Base-by-base conservation (phyloP, 2,329 filamentous ascomycete species). In the Phoma sp. region DNA sequence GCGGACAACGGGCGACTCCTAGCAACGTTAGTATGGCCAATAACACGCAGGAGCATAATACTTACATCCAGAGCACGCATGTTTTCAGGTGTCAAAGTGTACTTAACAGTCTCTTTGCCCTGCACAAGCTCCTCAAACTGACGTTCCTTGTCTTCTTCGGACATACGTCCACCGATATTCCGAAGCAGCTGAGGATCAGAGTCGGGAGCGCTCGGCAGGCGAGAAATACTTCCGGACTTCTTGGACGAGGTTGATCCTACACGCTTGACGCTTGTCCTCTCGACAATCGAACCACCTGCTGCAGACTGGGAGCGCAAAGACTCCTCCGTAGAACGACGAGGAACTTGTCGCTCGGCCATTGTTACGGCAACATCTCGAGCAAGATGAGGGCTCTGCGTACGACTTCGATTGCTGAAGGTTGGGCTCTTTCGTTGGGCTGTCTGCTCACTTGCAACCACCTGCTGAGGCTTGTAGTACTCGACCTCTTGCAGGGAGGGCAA, bases 101-200 rank as follows among this genome's bases (percentile, higher is more conserved):
- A 80, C 62, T 81, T 81, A 18, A 81, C 77, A 5, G 79, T 81
- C 23, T 81, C 79, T 37, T 76, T 72, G 15, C 77, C 71, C 61
- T 78, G 76, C 34, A 81, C 74, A 33, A 81, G 72, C 33, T 75
- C 73, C 47, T 82, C 80, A 60, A 82, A 82, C 55, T 81, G 77
- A 11, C 74, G 72, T 47, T 69, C 62, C 12, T 72, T 66, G 50
- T 74, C 73, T 53, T 76, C 74, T 42, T 75, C 71, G 10, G 74
- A 75, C 66, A 74, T 67, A 34, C 73, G 69, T 12, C 59, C 62
- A 39, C 66, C 71, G 9, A 73, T 40, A 9, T 60, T 61, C 10
- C 69, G 64, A 7, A 69, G 64, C 12, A 69, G 62, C 18, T 66
- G 61, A 49, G 40, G 33, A 12, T 71, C 65, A 0, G 74, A 76